Conservation (phyloP, 257 asterid species). For the Linaria vulgaris region DNA sequence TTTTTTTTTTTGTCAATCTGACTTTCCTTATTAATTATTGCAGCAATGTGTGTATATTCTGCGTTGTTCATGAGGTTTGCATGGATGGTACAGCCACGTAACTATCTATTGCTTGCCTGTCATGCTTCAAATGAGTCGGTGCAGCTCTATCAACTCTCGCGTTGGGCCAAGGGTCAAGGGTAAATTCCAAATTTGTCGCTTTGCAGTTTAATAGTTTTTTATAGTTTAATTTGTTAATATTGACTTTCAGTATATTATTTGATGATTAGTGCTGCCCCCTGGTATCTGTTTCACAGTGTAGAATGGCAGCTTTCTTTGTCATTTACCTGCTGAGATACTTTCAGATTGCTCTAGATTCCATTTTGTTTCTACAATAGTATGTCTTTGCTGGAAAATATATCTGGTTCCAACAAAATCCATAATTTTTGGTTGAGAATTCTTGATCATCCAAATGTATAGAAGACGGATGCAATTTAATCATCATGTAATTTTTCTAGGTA, state of each 20-base stretch:
- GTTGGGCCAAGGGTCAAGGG: constrained; percentile 96
- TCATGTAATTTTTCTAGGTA: constrained; percentile 33
- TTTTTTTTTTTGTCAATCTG: too few relatives aligned
- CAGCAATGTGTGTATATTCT: constrained; percentile 96
- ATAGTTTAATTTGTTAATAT: not conserved
- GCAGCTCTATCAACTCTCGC: constrained; percentile 81
- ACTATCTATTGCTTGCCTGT: constrained; percentile 81
- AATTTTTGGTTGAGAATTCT: too few relatives aligned
- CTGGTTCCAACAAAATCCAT: too few relatives aligned
- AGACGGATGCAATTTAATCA: not conserved
- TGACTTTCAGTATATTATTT: not conserved
- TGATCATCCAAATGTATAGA: not conserved
- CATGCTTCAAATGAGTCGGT: constrained; percentile 92
- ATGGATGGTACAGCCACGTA: constrained; percentile 98
- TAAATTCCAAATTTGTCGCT: constrained; percentile 38
- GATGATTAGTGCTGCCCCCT: too few relatives aligned
- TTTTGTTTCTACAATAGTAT: too few relatives aligned
- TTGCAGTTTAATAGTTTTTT: not conserved
- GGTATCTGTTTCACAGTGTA: too few relatives aligned
- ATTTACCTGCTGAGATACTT: too few relatives aligned
- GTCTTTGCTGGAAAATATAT: too few relatives aligned
- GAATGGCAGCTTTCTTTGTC: not conserved
- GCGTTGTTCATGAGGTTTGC: constrained; percentile 95
- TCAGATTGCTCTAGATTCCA: too few relatives aligned
- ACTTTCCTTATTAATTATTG: constrained; percentile 18